Evolutionary conservation across 352 stramenopile species (phyloP).

Genomic region (Phytopythium oedochilum): DNA sequence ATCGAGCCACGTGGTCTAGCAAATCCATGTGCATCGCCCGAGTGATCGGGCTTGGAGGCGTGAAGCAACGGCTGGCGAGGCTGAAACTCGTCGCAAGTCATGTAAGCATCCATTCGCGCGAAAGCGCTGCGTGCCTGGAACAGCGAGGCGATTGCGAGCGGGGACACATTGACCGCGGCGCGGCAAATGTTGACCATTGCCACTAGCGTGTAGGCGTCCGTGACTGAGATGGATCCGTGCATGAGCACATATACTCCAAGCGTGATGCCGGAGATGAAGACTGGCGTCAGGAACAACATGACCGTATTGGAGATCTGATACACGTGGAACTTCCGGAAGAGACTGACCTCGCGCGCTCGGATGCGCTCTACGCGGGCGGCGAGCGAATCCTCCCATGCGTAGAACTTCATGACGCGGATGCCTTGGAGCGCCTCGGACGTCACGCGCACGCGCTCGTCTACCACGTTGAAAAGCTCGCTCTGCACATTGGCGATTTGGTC

Average conservation of each 20-base stretch:
- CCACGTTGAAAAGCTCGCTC: constrained; percentile 20
- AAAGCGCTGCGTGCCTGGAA: constrained; percentile 17
- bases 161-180: constrained; percentile 12
- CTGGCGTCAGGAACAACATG: constrained; percentile 30
- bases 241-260: constrained; percentile 24
- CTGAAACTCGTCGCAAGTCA: constrained; percentile 13
- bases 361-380: constrained; percentile 27
- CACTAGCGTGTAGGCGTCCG: constrained; percentile 32
- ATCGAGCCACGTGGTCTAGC: constrained; percentile 6
- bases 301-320: constrained; percentile 38
- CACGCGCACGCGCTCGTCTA: constrained; percentile 85
- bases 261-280: constrained; percentile 20
- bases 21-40: neutral
- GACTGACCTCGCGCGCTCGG: constrained; percentile 30
- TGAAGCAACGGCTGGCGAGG: neutral
- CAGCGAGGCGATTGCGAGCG: constrained; percentile 14
- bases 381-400: constrained; percentile 68
- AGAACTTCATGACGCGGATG: constrained; percentile 89
- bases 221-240: constrained; percentile 15
- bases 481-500: constrained; percentile 16
- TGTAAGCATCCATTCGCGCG: constrained; percentile 19
- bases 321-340: constrained; percentile 31
- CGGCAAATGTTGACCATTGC: constrained; percentile 27
- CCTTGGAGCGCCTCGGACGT: constrained; percentile 90
- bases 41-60: neutral